Evolutionary conservation across 805 yeast genomes (phyloP).

Genomic region (Suhomyces prunicola): DNA sequence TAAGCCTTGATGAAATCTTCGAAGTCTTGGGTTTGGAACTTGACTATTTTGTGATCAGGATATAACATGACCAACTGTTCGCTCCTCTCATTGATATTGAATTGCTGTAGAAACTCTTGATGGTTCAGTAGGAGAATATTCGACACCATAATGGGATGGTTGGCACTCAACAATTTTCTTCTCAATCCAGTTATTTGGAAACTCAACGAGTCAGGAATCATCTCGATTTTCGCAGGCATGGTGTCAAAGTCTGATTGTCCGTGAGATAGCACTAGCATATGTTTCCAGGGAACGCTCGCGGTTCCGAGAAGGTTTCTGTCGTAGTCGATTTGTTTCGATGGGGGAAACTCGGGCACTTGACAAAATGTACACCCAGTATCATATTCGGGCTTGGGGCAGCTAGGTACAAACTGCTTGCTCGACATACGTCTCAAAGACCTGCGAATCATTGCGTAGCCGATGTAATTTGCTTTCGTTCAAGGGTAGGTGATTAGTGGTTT

Average conservation of each 20-base stretch:
- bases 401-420: conserved; percentile 1
- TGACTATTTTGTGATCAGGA: conserved; percentile 51
- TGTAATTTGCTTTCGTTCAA: neutral
- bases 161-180: conserved; percentile 33
- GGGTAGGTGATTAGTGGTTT: no score
- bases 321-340: conserved; percentile 39
- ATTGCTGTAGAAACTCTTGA: conserved; percentile 6
- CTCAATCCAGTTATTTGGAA: conserved; percentile 35
- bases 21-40: conserved; percentile 28
- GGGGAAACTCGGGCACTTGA: conserved; percentile 36
- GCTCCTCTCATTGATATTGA: neutral
- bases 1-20: conserved; percentile 40
- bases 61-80: conserved; percentile 41
- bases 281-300: conserved; percentile 51
- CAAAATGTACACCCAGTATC: conserved; percentile 68
- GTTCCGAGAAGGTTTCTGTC: conserved; percentile 44
- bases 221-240: conserved; percentile 53
- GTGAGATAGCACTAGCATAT: conserved; percentile 51
- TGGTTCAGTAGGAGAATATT: conserved; percentile 35
- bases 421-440: neutral
- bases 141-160: conserved; percentile 50
- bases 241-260: conserved; percentile 29
- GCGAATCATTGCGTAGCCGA: neutral
- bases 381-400: conserved; percentile 49
- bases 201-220: conserved; percentile 43